These are phyloP conservation scores for Rhytidhysteron rufulum DNA, from an alignment of 2,329 filamentous ascomycete species.

Conservation along the genomic window DNA sequence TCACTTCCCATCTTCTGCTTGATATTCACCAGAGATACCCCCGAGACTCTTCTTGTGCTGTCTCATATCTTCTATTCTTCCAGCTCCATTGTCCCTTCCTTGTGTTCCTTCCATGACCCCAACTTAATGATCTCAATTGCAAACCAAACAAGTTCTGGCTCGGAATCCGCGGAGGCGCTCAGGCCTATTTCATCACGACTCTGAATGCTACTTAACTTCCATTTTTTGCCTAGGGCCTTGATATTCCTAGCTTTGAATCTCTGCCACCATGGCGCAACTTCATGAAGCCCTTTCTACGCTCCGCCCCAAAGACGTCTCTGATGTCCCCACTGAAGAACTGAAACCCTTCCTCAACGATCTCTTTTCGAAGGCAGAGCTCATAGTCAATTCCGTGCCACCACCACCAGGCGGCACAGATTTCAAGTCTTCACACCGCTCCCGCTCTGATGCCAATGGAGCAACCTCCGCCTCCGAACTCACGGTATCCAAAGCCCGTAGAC, in stretches of 20 bases:
- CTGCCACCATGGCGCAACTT: slow-evolving; percentile 31
- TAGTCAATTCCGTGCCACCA: slow-evolving; percentile 73
- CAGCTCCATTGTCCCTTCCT: no score
- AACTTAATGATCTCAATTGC: background rate
- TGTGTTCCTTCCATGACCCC: no score
- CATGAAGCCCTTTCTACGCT: slow-evolving; percentile 45
- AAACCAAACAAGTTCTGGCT: background rate
- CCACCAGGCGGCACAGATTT: slow-evolving; percentile 45
- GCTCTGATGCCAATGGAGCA: slow-evolving; percentile 54
- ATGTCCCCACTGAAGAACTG: slow-evolving; percentile 42
- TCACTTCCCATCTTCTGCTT: no score
- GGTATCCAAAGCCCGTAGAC: slow-evolving; percentile 48
- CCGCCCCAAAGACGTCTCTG: slow-evolving; percentile 41
- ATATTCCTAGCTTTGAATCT: no score
- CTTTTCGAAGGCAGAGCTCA: slow-evolving; percentile 59
- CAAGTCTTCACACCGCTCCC: slow-evolving; percentile 50
- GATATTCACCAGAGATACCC: no score
- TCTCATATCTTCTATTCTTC: no score
- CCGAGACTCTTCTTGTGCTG: no score
- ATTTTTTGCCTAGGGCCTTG: no score
- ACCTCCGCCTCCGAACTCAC: slow-evolving; percentile 50
- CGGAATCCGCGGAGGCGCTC: background rate
- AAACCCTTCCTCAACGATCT: slow-evolving; percentile 36
- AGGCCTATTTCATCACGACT: background rate
- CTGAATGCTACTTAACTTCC: no score